These are phyloP conservation scores for Ceratopteris richardii DNA, from an alignment of 75 land plant genomes.

Conservation along the genomic window DNA sequence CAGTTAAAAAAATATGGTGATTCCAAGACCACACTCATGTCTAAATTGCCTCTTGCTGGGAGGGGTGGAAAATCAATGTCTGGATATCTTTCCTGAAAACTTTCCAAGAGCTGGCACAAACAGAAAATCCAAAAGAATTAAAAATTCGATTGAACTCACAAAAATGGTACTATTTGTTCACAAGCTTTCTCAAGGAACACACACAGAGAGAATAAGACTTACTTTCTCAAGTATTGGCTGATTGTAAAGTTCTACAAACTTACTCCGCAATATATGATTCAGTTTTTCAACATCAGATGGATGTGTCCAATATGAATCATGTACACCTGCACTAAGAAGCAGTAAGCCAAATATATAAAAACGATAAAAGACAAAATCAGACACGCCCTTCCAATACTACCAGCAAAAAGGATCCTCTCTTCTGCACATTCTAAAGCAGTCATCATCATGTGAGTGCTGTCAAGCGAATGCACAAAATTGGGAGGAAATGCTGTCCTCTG, in stretches of 20 bases:
- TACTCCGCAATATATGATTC: slow-evolving; percentile 33
- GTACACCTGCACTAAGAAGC: slow-evolving; percentile 34
- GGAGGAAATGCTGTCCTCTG: slow-evolving; percentile 80
- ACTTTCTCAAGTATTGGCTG: slow-evolving; percentile 64
- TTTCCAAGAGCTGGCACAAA: slow-evolving; percentile 20
- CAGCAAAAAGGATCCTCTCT: slow-evolving; percentile 78
- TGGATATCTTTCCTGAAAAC: slow-evolving; percentile 23
- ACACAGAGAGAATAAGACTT: slow-evolving; percentile 10
- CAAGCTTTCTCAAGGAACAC: neutral
- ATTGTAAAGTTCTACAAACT: slow-evolving; percentile 43
- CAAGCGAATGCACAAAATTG: slow-evolving; percentile 90
- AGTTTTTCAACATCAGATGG: slow-evolving; percentile 46
- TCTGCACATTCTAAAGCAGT: slow-evolving; percentile 72
- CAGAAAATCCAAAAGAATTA: neutral
- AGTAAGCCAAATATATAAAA: neutral
- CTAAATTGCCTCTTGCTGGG: slow-evolving; percentile 23
- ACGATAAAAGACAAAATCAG: neutral
- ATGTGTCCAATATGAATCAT: slow-evolving; percentile 60
- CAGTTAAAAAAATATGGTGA: slow-evolving; percentile 38
- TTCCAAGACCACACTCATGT: slow-evolving; percentile 20
- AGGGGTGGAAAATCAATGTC: slow-evolving; percentile 20
- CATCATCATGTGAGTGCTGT: slow-evolving; percentile 98
- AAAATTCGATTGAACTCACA: neutral
- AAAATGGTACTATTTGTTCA: neutral
- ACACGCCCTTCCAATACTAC: slow-evolving; percentile 15